Evolutionary conservation across 805 yeast genomes (phyloP).

Genomic region (Cyberlindnera amylophila): DNA sequence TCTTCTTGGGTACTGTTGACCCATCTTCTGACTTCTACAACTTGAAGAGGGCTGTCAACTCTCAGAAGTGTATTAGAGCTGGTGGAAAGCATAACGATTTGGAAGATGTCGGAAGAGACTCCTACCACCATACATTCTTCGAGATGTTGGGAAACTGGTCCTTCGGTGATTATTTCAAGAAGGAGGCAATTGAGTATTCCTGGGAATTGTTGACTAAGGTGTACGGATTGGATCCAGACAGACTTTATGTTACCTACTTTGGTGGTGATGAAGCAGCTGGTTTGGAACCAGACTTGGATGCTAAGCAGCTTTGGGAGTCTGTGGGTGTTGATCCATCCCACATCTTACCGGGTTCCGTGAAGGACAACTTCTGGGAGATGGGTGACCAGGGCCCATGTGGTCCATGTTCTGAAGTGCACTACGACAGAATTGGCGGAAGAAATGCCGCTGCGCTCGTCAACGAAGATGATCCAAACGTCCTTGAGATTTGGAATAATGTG

Average conservation of each 20-base stretch:
- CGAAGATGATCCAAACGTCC: conserved; percentile 95
- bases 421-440: conserved; percentile 97
- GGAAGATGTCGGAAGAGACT: conserved; percentile 97
- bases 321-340: conserved; percentile 91
- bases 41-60: conserved; percentile 86
- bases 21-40: conserved; percentile 84
- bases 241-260: conserved; percentile 92
- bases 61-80: conserved; percentile 98
- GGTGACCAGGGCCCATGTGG: conserved; percentile 99
- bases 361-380: conserved; percentile 99
- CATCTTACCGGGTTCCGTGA: conserved; percentile 84
- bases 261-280: conserved; percentile 87
- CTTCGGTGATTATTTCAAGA: conserved; percentile 96
- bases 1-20: conserved; percentile 94
- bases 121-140: conserved; percentile 97
- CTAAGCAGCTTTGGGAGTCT: conserved; percentile 78
- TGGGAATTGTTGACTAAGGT: conserved; percentile 90
- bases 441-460: conserved; percentile 89
- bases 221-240: conserved; percentile 71
- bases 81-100: conserved; percentile 99
- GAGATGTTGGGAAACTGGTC: conserved; percentile 99
- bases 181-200: conserved; percentile 82
- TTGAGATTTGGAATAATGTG: conserved; percentile 97
- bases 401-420: conserved; percentile 97
- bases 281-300: conserved; percentile 90